phyloP scores from a whole-genome alignment of 164 flowering plant species.

The Chimonanthus praecox region DNA sequence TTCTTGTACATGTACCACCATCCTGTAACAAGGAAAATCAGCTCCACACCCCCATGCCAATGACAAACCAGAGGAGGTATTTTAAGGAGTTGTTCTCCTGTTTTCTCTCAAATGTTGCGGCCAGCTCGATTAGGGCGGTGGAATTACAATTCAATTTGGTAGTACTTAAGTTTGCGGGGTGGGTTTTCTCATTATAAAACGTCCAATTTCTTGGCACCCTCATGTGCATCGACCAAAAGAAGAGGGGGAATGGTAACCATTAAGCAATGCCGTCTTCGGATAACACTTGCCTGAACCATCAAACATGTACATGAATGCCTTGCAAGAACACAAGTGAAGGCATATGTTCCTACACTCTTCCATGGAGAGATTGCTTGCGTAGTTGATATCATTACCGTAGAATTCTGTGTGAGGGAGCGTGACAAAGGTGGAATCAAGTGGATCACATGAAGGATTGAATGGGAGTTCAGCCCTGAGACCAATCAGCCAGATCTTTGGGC shows the following conservation, averaged over 20 bases:
- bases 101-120: too few species aligned
- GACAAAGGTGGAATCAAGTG: not conserved
- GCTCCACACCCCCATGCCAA: slow-evolving; percentile 16
- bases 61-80: slow-evolving; percentile 5
- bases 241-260: slow-evolving; percentile 1
- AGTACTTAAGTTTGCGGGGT: not conserved
- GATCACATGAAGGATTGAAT: slow-evolving; percentile 1
- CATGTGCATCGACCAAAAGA: not conserved
- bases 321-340: slow-evolving; percentile 5
- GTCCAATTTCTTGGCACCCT: slow-evolving; percentile 6
- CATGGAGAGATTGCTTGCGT: not conserved
- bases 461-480: slow-evolving; percentile 28
- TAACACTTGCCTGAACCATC: slow-evolving; percentile 5
- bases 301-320: slow-evolving; percentile 1
- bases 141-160: not conserved
- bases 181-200: not conserved
- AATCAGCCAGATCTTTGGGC: slow-evolving; percentile 6
- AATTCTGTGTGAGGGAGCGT: slow-evolving; percentile 11
- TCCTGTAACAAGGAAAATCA: slow-evolving; percentile 3
- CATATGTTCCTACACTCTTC: slow-evolving; percentile 10
- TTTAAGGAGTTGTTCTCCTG: not conserved
- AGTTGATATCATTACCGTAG: slow-evolving; percentile 6
- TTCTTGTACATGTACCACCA: slow-evolving; percentile 5
- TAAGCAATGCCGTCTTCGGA: slow-evolving; percentile 8
- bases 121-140: not conserved